A percentile compares a stretch with the other conserved stretches of the same genome.
Evolutionary conservation across 1,284 basidiomycete genomes (phyloP).

Genomic region (Malassezia nana): DNA sequence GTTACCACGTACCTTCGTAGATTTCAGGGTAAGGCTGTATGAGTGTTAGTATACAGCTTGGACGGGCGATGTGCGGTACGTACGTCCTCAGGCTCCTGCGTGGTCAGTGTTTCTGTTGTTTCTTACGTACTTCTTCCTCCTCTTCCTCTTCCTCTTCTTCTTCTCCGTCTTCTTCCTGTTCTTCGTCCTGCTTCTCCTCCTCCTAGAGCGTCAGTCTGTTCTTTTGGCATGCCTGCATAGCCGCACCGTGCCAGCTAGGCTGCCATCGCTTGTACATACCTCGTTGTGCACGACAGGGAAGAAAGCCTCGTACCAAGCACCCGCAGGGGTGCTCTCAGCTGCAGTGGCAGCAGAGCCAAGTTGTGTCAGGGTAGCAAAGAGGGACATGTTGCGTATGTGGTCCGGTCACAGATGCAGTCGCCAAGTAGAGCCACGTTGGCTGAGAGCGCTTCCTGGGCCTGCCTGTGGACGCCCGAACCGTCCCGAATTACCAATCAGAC

Average conservation of each 20-base stretch:
- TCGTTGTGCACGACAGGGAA: constrained; percentile 33
- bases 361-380: constrained; percentile 10
- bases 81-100: constrained; percentile 45
- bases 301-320: constrained; percentile 30
- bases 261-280: background rate
- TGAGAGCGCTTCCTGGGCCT: background rate
- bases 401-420: constrained; percentile 5
- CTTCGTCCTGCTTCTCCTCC: constrained; percentile 13
- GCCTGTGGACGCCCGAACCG: constrained; percentile 12
- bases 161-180: constrained; percentile 27
- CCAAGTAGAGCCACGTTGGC: constrained; percentile 2
- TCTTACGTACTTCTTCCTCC: constrained; percentile 18
- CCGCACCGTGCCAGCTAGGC: background rate
- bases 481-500: constrained; percentile 19
- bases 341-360: constrained; percentile 5
- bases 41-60: background rate
- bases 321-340: constrained; percentile 3
- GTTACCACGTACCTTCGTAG: constrained; percentile 26
- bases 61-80: constrained; percentile 10
- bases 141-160: constrained; percentile 27
- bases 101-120: background rate
- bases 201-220: background rate
- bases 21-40: constrained; percentile 28
- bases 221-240: background rate
- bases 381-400: constrained; percentile 11